phyloP scores from a whole-genome alignment of 306 rosid species.

The Dalbergia cochinchinensis region DNA sequence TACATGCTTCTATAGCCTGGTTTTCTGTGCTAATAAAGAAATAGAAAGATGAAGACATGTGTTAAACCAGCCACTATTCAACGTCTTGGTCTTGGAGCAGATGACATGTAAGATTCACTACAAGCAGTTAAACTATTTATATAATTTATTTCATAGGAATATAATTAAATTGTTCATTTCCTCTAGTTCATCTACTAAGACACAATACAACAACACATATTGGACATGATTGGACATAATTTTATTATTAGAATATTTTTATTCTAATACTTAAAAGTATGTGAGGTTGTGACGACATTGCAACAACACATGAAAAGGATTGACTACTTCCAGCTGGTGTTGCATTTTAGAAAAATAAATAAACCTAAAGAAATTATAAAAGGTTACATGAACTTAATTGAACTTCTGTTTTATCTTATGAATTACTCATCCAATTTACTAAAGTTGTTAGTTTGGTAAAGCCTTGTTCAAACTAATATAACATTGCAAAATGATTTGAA shows the following conservation, averaged over 20 bases:
- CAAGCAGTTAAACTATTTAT: conserved; percentile 33
- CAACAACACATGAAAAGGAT: neutral
- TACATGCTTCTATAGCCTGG: conserved; percentile 52
- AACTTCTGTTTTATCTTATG: neutral
- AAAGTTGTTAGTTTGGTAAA: no score
- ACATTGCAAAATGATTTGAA: no score
- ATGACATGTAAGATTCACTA: conserved; percentile 62
- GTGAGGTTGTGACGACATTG: neutral
- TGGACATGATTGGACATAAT: no score
- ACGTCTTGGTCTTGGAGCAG: conserved; percentile 37
- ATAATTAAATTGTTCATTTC: conserved; percentile 27
- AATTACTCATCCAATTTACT: no score
- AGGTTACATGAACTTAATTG: neutral
- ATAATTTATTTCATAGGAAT: conserved; percentile 10
- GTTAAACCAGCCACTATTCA: conserved; percentile 51
- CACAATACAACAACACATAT: no score
- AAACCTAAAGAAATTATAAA: neutral
- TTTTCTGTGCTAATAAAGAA: conserved; percentile 66
- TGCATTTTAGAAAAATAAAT: no score
- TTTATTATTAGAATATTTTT: no score
- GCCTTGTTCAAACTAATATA: no score
- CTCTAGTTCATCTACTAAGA: conserved; percentile 52
- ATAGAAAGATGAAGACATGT: conserved; percentile 68
- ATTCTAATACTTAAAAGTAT: no score
- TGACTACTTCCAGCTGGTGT: no score